Percentiles rank a stretch among this genome's conserved stretches.
Conservation (phyloP, 148 eudicot genomes). For the Cornus controversa region DNA sequence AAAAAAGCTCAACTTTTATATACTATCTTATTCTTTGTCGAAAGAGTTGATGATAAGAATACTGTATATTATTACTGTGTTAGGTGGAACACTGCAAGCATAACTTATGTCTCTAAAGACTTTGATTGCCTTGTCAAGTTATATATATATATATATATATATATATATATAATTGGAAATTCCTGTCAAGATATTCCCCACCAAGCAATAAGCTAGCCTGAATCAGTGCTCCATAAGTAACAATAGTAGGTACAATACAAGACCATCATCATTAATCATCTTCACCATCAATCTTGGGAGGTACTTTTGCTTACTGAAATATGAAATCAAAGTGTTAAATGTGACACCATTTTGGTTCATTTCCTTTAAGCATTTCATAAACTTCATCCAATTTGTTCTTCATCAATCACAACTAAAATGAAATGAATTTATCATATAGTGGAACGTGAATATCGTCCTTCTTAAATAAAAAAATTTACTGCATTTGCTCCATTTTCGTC, state of each 20-base stretch:
- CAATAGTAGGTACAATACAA: conserved; percentile 49
- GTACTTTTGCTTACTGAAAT: conserved; percentile 35
- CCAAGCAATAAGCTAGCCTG: conserved; percentile 41
- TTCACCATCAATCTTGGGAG: conserved; percentile 24
- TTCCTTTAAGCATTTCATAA: conserved; percentile 43
- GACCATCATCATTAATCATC: no score
- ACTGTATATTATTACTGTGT: conserved; percentile 69
- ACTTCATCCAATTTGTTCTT: conserved; percentile 53
- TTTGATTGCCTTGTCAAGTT: conserved; percentile 50
- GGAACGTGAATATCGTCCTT: no score
- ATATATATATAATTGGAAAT: no score
- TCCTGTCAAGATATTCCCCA: conserved; percentile 42
- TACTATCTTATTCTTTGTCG: conserved; percentile 44
- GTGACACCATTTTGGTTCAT: conserved; percentile 60
- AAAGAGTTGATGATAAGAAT: conserved; percentile 52
- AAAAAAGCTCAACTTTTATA: conserved; percentile 28
- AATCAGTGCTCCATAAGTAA: conserved; percentile 56
- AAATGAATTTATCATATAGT: no score
- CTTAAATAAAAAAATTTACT: no score
- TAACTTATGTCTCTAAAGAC: conserved; percentile 42
- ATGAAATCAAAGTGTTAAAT: conserved; percentile 68
- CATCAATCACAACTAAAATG: conserved; percentile 5
- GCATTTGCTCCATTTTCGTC: no score
- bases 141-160: no score
- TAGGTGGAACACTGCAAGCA: conserved; percentile 43